Percentiles rank a stretch among this genome's conserved stretches.
Conservation (phyloP, 177 flowering plant species). For the Vitis hybrid region DNA sequence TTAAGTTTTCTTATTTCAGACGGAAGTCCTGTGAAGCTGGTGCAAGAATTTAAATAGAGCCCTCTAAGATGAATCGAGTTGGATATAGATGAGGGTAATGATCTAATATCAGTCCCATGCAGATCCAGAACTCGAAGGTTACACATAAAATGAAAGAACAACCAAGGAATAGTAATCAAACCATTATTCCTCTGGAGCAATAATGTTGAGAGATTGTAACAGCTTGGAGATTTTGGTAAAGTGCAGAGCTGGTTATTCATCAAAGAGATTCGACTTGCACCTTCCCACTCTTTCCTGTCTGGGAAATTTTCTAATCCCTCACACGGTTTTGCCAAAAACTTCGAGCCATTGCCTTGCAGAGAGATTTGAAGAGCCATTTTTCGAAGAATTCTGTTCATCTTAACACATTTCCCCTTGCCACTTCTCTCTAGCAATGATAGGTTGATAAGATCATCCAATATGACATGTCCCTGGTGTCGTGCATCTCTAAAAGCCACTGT, state of each 20-base stretch:
- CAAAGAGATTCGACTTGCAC: conserved; percentile 13
- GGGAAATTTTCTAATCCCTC: background rate
- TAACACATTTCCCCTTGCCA: background rate
- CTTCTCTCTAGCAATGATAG: conserved; percentile 14
- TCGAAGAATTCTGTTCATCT: conserved; percentile 15
- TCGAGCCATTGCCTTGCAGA: background rate
- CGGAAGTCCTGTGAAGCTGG: conserved; percentile 4
- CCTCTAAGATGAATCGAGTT: conserved; percentile 8
- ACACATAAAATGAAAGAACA: conserved; percentile 14
- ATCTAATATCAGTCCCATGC: conserved; percentile 1
- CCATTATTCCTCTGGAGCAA: conserved; percentile 15
- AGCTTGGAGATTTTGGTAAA: conserved; percentile 11
- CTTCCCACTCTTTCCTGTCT: conserved; percentile 8
- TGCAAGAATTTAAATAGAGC: conserved; percentile 17
- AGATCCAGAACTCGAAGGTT: conserved; percentile 19
- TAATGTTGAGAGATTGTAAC: conserved; percentile 14
- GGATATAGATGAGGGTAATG: conserved; percentile 19
- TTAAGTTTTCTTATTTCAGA: background rate
- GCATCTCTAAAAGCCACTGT: conserved; percentile 8
- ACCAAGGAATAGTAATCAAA: background rate
- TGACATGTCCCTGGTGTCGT: background rate
- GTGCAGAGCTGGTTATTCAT: conserved; percentile 5
- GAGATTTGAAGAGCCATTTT: conserved; percentile 8
- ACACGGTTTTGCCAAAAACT: background rate
- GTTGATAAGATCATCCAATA: conserved; percentile 10